Evolutionary conservation across 495 filamentous ascomycete genomes (phyloP).

Genomic region (Amniculicola lignicola): DNA sequence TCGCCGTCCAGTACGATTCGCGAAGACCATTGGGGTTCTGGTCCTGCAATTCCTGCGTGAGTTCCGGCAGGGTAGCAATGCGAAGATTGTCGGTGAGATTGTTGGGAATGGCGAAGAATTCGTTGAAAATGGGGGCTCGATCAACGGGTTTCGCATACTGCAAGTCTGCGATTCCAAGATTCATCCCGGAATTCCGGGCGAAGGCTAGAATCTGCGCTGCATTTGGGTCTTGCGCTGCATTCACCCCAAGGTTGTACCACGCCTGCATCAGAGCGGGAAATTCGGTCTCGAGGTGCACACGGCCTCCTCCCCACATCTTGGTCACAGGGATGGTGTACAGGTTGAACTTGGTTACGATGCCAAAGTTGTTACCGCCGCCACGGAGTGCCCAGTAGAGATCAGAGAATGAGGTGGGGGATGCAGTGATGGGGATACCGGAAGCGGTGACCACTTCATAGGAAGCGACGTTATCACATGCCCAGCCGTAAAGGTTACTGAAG

Average conservation of each 20-base stretch:
- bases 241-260: slow-evolving; percentile 42
- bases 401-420: slow-evolving; percentile 40
- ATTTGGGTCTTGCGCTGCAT: slow-evolving; percentile 43
- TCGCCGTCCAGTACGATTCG: slow-evolving; percentile 21
- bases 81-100: slow-evolving; percentile 41
- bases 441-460: slow-evolving; percentile 62
- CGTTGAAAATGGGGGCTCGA: slow-evolving; percentile 38
- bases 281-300: slow-evolving; percentile 49
- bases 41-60: slow-evolving; percentile 46
- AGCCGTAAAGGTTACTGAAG: slow-evolving; percentile 26
- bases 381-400: slow-evolving; percentile 53
- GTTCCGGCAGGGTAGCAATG: slow-evolving; percentile 47
- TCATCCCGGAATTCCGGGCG: slow-evolving; percentile 34
- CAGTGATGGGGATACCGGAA: slow-evolving; percentile 45
- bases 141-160: slow-evolving; percentile 45
- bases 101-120: slow-evolving; percentile 42
- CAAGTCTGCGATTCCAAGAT: slow-evolving; percentile 41
- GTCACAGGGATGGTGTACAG: slow-evolving; percentile 14
- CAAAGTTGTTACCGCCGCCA: slow-evolving; percentile 52
- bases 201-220: slow-evolving; percentile 50
- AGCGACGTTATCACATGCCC: slow-evolving; percentile 46
- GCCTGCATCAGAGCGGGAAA: slow-evolving; percentile 40
- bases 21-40: slow-evolving; percentile 47
- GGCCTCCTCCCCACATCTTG: slow-evolving; percentile 26
- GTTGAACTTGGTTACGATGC: slow-evolving; percentile 41